phyloP scores from a whole-genome alignment of 2,329 filamentous ascomycete genomes.

The Beauveria bassiana region DNA sequence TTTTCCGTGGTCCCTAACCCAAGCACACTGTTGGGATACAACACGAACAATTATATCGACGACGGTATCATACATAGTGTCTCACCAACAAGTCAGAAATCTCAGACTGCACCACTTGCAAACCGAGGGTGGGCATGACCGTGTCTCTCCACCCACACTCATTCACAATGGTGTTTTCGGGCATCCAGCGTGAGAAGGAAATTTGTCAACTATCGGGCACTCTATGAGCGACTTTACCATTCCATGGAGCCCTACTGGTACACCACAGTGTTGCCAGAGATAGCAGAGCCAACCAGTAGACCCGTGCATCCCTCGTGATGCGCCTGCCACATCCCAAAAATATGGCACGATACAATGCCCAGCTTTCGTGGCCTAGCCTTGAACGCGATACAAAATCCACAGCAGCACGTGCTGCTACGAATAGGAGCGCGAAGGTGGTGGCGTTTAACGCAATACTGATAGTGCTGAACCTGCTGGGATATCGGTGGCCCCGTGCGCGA shows the following conservation, averaged over 20 bases:
- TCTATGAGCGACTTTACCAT: background rate
- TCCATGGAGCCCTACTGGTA: background rate
- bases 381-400: background rate
- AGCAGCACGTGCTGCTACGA: background rate
- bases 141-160: constrained; percentile 3
- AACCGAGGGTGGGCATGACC: background rate
- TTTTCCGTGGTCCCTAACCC: background rate
- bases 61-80: too few species aligned
- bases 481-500: background rate
- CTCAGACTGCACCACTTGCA: background rate
- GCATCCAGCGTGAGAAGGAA: background rate
- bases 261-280: background rate
- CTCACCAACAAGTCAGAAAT: background rate
- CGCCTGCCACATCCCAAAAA: background rate
- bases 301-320: background rate
- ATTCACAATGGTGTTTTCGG: background rate
- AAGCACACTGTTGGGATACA: background rate
- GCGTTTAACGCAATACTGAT: background rate
- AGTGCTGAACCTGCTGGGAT: background rate
- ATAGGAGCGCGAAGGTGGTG: background rate
- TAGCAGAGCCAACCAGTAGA: background rate
- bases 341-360: background rate
- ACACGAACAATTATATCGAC: background rate
- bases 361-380: background rate
- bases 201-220: background rate